A percentile compares a stretch with the other conserved stretches of the same genome.
Evolutionary conservation across 2,329 filamentous ascomycete genomes (phyloP).

Genomic region (Neurospora crassa): DNA sequence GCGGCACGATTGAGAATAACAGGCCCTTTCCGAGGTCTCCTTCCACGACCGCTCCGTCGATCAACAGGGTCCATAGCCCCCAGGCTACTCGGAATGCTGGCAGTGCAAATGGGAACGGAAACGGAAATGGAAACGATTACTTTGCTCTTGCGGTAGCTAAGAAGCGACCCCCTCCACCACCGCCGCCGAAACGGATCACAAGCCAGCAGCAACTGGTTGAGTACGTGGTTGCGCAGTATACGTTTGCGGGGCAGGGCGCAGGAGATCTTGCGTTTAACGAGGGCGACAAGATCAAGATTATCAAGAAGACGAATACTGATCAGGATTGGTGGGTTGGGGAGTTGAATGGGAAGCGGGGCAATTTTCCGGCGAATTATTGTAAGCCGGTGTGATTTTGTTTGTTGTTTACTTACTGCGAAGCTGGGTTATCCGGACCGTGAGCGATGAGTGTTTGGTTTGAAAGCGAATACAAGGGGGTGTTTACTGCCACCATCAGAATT

Average conservation of each 20-base stretch:
- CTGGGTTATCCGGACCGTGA: neutral
- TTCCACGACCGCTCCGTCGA: constrained; percentile 17
- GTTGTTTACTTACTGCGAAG: neutral
- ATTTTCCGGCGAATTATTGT: constrained; percentile 80
- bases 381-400: constrained; percentile 9
- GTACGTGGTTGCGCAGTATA: constrained; percentile 64
- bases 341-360: constrained; percentile 55
- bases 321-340: constrained; percentile 90
- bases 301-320: constrained; percentile 69
- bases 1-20: constrained; percentile 18
- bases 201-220: constrained; percentile 35
- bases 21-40: constrained; percentile 17
- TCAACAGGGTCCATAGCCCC: constrained; percentile 4
- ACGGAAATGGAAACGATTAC: constrained; percentile 1
- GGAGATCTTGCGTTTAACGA: constrained; percentile 68
- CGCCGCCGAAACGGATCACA: constrained; percentile 49
- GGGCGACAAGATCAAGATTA: constrained; percentile 66
- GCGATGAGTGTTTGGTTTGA: neutral
- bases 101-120: constrained; percentile 6
- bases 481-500: neutral
- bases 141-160: constrained; percentile 28
- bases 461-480: neutral
- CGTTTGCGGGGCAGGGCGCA: constrained; percentile 58
- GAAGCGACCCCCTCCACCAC: constrained; percentile 69
- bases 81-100: constrained; percentile 10